phyloP scores from a whole-genome alignment of 768 basidiomycete genomes.

The Phallus indusiatus region DNA sequence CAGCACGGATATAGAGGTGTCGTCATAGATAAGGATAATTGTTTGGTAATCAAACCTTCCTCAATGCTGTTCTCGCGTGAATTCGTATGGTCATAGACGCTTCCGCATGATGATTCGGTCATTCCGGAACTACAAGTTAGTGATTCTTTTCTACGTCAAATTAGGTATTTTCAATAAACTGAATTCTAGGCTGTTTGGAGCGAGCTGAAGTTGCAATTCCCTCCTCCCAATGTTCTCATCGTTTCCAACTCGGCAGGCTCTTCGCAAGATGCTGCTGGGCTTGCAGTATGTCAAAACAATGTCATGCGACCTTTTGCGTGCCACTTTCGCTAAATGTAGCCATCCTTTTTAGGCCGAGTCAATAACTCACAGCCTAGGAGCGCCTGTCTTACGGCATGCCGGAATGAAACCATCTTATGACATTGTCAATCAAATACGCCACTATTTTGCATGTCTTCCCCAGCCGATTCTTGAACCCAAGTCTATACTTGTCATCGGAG shows the following conservation, averaged over 20 bases:
- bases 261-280: slow-evolving; percentile 58
- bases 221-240: slow-evolving; percentile 69
- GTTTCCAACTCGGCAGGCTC: slow-evolving; percentile 95
- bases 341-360: slow-evolving; percentile 60
- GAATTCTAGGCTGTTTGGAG: slow-evolving; percentile 58
- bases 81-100: slow-evolving; percentile 45
- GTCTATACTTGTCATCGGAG: slow-evolving; percentile 78
- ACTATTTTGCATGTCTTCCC: slow-evolving; percentile 60
- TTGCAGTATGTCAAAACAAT: slow-evolving; percentile 50
- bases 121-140: slow-evolving; percentile 68
- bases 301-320: too few species aligned
- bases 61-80: background rate
- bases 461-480: slow-evolving; percentile 45
- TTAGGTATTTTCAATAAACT: background rate
- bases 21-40: slow-evolving; percentile 97
- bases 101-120: slow-evolving; percentile 66
- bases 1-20: slow-evolving; percentile 79
- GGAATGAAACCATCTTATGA: slow-evolving; percentile 72
- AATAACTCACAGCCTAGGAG: slow-evolving; percentile 64
- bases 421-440: slow-evolving; percentile 60
- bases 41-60: slow-evolving; percentile 47
- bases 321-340: background rate
- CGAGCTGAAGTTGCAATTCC: slow-evolving; percentile 63
- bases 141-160: background rate
- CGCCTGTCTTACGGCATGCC: slow-evolving; percentile 73